Conservation (phyloP, 2,329 filamentous ascomycete species). For the Xenoacremonium recifei region DNA sequence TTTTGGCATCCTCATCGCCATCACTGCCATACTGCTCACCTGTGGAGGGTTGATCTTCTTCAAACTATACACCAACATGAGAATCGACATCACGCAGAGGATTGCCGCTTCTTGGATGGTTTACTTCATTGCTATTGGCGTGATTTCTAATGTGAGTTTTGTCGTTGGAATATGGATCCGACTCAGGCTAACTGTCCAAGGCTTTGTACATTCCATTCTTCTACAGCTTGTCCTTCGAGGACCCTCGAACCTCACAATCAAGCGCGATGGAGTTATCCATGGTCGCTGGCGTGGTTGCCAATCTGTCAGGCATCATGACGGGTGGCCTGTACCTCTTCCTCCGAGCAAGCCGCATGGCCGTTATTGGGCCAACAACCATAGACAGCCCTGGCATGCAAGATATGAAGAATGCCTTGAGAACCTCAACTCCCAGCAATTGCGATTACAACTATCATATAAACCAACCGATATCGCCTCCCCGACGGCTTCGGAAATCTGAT, state of each 20-base stretch:
- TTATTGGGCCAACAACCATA: conserved; percentile 50
- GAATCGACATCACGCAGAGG: conserved; percentile 58
- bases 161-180: neutral
- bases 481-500: conserved; percentile 1
- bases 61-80: conserved; percentile 52
- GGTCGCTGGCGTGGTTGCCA: conserved; percentile 64
- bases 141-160: conserved; percentile 55
- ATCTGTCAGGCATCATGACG: conserved; percentile 63
- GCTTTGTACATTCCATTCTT: conserved; percentile 64
- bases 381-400: conserved; percentile 11
- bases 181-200: conserved; percentile 30
- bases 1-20: conserved; percentile 51
- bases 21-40: conserved; percentile 49
- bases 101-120: conserved; percentile 67
- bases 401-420: conserved; percentile 16
- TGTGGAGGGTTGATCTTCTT: conserved; percentile 55
- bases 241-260: conserved; percentile 33
- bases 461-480: conserved; percentile 8
- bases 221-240: conserved; percentile 50
- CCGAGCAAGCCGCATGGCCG: conserved; percentile 59
- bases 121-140: conserved; percentile 60
- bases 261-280: conserved; percentile 53
- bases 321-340: conserved; percentile 67
- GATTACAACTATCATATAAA: conserved; percentile 11
- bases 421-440: conserved; percentile 13